Evolutionary conservation across 2,329 filamentous ascomycete species (phyloP).

Genomic region (Colletotrichum zoysiae): DNA sequence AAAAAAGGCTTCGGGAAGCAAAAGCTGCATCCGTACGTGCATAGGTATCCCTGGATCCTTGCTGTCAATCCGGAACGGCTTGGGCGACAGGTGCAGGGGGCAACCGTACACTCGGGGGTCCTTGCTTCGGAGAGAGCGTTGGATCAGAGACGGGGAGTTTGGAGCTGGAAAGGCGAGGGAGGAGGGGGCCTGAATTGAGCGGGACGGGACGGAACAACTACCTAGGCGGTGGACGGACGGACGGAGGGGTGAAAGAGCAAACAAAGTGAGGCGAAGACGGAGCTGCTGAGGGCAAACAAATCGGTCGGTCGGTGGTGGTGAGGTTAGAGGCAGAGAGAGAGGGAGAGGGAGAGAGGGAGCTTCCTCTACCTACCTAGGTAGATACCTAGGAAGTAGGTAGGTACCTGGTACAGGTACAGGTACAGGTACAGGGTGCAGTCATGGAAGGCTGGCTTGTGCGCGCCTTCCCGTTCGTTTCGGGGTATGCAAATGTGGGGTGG

Average conservation of each 20-base stretch:
- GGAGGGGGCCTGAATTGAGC: neutral
- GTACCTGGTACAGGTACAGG: too few relatives aligned
- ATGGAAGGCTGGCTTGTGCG: slow-evolving; percentile 21
- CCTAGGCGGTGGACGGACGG: neutral
- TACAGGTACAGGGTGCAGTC: neutral
- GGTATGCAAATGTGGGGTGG: slow-evolving; percentile 19
- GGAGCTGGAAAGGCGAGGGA: slow-evolving; percentile 1
- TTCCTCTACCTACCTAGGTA: neutral
- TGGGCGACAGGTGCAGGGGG: slow-evolving; percentile 38
- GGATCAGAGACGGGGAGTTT: neutral
- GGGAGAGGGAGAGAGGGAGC: neutral
- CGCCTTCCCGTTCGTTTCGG: slow-evolving; percentile 40
- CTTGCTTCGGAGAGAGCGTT: too few relatives aligned
- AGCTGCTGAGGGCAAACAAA: neutral
- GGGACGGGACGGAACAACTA: too few relatives aligned
- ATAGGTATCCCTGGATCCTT: slow-evolving; percentile 31
- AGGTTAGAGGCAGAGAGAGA: neutral
- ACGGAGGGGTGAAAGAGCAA: neutral
- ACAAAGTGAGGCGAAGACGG: neutral
- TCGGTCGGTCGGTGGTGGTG: neutral
- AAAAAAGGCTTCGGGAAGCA: neutral
- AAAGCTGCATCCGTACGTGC: too few relatives aligned
- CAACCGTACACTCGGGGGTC: slow-evolving; percentile 25
- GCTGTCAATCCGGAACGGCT: slow-evolving; percentile 39
- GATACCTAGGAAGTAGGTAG: too few relatives aligned